Conservation (phyloP, 2,329 filamentous ascomycete species). For the Lojkania enalia region DNA sequence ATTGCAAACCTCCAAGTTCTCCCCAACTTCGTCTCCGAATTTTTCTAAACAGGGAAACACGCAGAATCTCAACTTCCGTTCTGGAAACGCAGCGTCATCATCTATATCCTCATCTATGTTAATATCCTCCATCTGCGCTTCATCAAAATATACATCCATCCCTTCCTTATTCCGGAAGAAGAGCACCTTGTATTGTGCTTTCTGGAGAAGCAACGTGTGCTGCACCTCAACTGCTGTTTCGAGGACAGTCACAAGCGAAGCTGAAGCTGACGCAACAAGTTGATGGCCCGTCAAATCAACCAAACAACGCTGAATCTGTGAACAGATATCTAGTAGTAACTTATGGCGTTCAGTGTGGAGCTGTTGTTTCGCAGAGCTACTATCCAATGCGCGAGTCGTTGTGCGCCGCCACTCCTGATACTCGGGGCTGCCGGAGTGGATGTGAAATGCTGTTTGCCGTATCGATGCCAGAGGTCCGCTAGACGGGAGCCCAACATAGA, state of each 20-base stretch:
- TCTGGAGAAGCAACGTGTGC: slow-evolving; percentile 33
- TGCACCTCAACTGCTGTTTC: slow-evolving; percentile 30
- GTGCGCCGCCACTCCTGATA: slow-evolving; percentile 35
- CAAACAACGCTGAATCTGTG: slow-evolving; percentile 27
- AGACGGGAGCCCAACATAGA: slow-evolving; percentile 32
- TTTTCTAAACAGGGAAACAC: slow-evolving; percentile 40
- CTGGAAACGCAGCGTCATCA: slow-evolving; percentile 22
- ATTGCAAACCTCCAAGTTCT: slow-evolving; percentile 29
- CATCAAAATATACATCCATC: slow-evolving; percentile 21
- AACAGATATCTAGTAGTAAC: slow-evolving; percentile 22
- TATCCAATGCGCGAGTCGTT: slow-evolving; percentile 32
- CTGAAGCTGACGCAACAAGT: slow-evolving; percentile 21
- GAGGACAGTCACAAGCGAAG: slow-evolving; percentile 27
- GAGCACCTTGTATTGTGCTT: slow-evolving; percentile 30
- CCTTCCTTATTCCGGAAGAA: slow-evolving; percentile 24
- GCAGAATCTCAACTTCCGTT: slow-evolving; percentile 32
- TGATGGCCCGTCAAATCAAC: slow-evolving; percentile 28
- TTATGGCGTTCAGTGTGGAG: slow-evolving; percentile 18
- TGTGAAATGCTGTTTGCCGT: slow-evolving; percentile 20
- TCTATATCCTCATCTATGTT: slow-evolving; percentile 33
- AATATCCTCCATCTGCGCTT: slow-evolving; percentile 34
- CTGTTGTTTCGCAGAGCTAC: slow-evolving; percentile 12
- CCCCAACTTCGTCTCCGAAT: slow-evolving; percentile 31
- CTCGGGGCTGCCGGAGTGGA: slow-evolving; percentile 21
- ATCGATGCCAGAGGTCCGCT: slow-evolving; percentile 23